These are phyloP conservation scores for Schizophyllum amplum DNA, from an alignment of 1,284 basidiomycete genomes.

Conservation along the genomic window DNA sequence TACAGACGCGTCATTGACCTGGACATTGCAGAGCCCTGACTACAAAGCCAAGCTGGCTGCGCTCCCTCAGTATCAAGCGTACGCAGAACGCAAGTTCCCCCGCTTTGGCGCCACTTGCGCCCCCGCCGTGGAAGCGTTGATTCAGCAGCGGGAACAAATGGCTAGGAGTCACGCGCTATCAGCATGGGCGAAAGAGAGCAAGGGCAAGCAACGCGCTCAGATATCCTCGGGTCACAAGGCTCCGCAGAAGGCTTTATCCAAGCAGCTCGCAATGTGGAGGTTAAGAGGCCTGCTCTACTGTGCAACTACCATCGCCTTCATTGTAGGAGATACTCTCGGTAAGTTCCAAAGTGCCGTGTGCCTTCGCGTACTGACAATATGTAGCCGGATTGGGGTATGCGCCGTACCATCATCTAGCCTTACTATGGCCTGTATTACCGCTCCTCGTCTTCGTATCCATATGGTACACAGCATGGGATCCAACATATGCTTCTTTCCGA, in stretches of 20 bases:
- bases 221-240: constrained; percentile 35
- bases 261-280: constrained; percentile 47
- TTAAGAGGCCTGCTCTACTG: constrained; percentile 57
- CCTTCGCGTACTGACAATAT: background rate
- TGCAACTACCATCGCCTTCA: constrained; percentile 32
- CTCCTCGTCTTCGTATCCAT: constrained; percentile 45
- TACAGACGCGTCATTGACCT: constrained; percentile 4
- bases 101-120: constrained; percentile 73
- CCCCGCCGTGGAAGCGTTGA: constrained; percentile 73
- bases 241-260: constrained; percentile 30
- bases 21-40: constrained; percentile 54
- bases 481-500: constrained; percentile 54
- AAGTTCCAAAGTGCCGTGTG: background rate
- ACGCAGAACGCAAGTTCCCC: constrained; percentile 76
- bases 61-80: constrained; percentile 30
- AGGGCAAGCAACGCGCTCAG: constrained; percentile 38
- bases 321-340: constrained; percentile 18
- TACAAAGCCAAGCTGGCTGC: constrained; percentile 37
- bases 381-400: constrained; percentile 25
- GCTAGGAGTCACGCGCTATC: constrained; percentile 74
- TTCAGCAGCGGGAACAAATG: constrained; percentile 70
- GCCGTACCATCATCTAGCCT: constrained; percentile 17
- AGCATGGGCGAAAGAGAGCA: constrained; percentile 55
- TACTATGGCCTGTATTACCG: constrained; percentile 34
- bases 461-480: constrained; percentile 71